Conservation (phyloP, 352 stramenopile species). For the Phytophthora citrophthora region DNA sequence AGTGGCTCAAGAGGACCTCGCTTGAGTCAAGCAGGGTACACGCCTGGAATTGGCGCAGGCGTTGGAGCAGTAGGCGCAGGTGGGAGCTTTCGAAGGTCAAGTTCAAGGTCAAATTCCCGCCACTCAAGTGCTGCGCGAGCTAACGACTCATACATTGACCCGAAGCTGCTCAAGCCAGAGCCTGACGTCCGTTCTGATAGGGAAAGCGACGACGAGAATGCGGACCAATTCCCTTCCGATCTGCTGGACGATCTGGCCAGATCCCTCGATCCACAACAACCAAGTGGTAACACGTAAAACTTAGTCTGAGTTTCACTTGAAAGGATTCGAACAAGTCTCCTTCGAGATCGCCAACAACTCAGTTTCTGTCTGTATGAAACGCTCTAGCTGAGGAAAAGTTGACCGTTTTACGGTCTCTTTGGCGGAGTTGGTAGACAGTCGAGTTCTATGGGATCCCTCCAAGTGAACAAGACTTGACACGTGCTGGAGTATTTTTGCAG, state of each 20-base stretch:
- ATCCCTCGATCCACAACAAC: conserved; percentile 23
- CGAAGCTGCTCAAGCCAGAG: conserved; percentile 11
- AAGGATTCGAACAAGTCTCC: not conserved
- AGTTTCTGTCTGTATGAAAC: too few species aligned
- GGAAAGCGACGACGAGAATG: conserved; percentile 33
- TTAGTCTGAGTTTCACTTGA: not conserved
- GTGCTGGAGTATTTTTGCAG: conserved; percentile 24
- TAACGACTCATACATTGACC: conserved; percentile 15
- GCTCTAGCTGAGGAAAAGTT: not conserved
- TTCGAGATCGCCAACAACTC: not conserved
- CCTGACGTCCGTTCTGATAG: conserved; percentile 9
- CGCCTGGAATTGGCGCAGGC: conserved; percentile 23
- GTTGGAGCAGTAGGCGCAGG: conserved; percentile 18
- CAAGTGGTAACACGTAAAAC: conserved; percentile 9
- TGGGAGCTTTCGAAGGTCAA: conserved; percentile 11
- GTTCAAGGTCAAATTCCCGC: conserved; percentile 5
- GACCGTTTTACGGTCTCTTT: not conserved
- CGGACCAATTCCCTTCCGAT: conserved; percentile 27
- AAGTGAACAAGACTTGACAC: conserved; percentile 3
- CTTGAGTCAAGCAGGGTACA: conserved; percentile 12
- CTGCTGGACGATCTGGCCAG: conserved; percentile 33
- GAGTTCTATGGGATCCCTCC: not conserved
- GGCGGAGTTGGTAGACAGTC: not conserved
- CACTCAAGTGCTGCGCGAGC: conserved; percentile 8
- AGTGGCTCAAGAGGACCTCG: conserved; percentile 10